Base-by-base conservation (phyloP, 2,329 filamentous ascomycete genomes). In the Emericellopsis cladophorae region DNA sequence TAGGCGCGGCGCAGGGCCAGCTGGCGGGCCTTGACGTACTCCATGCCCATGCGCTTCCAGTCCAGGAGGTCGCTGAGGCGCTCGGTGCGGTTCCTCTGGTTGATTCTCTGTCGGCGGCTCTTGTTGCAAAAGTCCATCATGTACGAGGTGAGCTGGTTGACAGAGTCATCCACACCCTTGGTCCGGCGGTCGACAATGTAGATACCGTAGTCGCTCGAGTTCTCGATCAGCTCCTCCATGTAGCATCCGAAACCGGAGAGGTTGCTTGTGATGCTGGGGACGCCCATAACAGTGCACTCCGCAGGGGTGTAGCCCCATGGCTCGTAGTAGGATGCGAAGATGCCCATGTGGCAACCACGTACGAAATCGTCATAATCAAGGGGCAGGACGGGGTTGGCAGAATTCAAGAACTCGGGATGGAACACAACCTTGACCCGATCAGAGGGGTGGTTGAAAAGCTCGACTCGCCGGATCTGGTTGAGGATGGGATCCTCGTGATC, bases 41-140 rank as follows among this genome's bases (percentile, higher is more conserved):
- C 92, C 81, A 96, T 82, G 18, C 92, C 92, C 92, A 98, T 98
- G 39, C 92, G 77, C 74, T 96, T 96, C 92, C 92, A 98, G 65
- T 98, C 92, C 33, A 98, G 73, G 45, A 98, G 70, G 58, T 98
- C 92, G 55, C 88, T 94, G 41, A 98, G 68, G 37, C 92, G 79
- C 69, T 98, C 92, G 0, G 92, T 98, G 41, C 92, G 79, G 65
- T 98, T 98, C 39, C 92, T 79, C 68, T 96, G 92, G 72, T 98
- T 98, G 73, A 98, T 98, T 39, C 92, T 85, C 64, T 98, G 92
- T 45, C 92, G 80, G 43, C 88, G 84, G 62, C 85, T 94, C 78
- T 98, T 98, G 57, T 74, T 75, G 46, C 84, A 83, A 58, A 95
- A 98, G 37, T 96, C 87, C 57, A 81, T 92, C 90, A 98, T 96